Base-by-base conservation (phyloP, 176 grass and related monocot genomes). In the Melocanna baccifera region DNA sequence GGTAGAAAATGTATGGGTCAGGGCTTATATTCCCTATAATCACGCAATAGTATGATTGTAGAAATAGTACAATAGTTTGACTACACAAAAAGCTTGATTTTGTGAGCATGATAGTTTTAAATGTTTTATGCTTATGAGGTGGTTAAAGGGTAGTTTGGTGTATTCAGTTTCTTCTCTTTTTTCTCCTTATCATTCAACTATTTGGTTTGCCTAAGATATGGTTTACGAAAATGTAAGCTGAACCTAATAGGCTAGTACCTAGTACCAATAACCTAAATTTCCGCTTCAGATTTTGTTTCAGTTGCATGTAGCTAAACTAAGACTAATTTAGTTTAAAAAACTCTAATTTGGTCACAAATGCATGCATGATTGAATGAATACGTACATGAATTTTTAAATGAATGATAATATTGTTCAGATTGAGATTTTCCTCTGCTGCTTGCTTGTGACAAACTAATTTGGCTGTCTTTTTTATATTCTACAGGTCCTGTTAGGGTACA, bases 401-500 rank as follows among this genome's bases (percentile, higher is more conserved):
- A 13, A 45, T 59, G n/a, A 57, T 74, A 81, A 18, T 77, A 20
- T 72, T 74, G 77, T 28, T 77, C 56, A 78, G 46, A 72, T 86
- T 74, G 32, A 12, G 28, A 83, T 83, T 63, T 82, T 13, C 50
- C 67, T 79, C 75, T 69, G 62, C 29, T 42, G 29, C 45, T 84
- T 86, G 69, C 76, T 45, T 87, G 15, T 58, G 43, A 57, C 14
- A 22, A 40, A 69, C 69, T 80, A 76, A 74, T 69, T 68, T 83
- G 5, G 2, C 58, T 74, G 18, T 73, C 12, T 8, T 86, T 88
- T 39, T 71, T n/a, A 9, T 71, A 42, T 73, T 83, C 10, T 75
- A 30, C 40, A 99, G 96, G 87, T 86, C 66, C 79, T 86, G 37
- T 82, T 63, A 93, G 67, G 77, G 83, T 94, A 85, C 78, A 83